Percentiles rank a stretch among this genome's conserved stretches.
Evolutionary conservation across 345 rosid species (phyloP).

Genomic region (Aurinia saxatilis): DNA sequence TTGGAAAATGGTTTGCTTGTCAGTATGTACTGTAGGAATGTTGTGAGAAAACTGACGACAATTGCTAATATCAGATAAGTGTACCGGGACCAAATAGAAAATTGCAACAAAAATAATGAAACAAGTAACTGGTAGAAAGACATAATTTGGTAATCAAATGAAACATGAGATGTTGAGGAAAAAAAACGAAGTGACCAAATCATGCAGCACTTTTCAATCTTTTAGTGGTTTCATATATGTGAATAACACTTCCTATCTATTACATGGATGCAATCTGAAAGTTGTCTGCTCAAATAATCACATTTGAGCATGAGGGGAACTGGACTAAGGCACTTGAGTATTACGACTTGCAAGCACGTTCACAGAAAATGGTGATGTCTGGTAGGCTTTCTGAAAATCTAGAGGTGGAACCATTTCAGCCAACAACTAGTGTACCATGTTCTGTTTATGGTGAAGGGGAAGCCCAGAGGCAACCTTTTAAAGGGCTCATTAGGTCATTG

Average conservation of each 20-base stretch:
- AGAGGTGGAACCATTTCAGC: constrained; percentile 28
- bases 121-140: not conserved
- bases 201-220: not conserved
- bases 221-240: constrained; percentile 12
- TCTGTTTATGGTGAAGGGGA: constrained; percentile 39
- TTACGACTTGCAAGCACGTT: constrained; percentile 84
- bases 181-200: not conserved
- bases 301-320: constrained; percentile 93
- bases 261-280: constrained; percentile 28
- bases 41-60: not conserved
- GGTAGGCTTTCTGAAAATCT: constrained; percentile 32
- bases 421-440: constrained; percentile 20
- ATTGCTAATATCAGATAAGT: not conserved
- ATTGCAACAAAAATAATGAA: not conserved
- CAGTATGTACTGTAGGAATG: not conserved
- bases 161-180: not conserved
- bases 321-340: constrained; percentile 96
- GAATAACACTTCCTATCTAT: constrained; percentile 19
- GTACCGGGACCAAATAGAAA: not conserved
- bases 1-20: not conserved
- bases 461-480: constrained; percentile 58
- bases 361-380: constrained; percentile 37
- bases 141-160: not conserved
- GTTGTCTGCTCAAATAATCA: constrained; percentile 85
- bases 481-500: constrained; percentile 85